A percentile compares a stretch with the other conserved stretches of the same genome.
phyloP scores from a whole-genome alignment of 371 early-diverging fungal species.

The Actinomortierella ambigua region DNA sequence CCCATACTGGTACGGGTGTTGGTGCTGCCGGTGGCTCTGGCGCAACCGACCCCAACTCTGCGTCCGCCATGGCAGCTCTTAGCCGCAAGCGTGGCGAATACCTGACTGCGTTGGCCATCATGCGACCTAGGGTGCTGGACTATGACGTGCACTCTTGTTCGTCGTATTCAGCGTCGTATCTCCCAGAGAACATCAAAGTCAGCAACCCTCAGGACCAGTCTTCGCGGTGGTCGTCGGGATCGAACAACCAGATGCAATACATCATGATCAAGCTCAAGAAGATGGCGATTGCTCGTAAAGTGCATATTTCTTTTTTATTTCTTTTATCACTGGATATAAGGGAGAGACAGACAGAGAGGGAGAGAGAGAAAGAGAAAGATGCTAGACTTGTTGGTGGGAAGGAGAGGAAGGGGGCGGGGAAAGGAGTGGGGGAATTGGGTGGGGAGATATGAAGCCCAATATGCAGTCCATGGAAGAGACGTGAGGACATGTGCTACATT shows the following conservation, averaged over 20 bases:
- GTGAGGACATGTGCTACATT: no score
- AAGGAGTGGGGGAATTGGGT: no score
- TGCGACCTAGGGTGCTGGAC: constrained; percentile 40
- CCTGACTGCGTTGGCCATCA: constrained; percentile 41
- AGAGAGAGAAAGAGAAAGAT: no score
- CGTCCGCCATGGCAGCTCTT: constrained; percentile 6
- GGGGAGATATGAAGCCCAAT: no score
- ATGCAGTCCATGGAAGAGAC: no score
- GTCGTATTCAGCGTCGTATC: constrained; percentile 76
- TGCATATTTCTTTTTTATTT: constrained; percentile 25
- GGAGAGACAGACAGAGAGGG: neutral
- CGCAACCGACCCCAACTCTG: neutral
- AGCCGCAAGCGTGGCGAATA: constrained; percentile 37
- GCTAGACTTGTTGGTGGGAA: no score
- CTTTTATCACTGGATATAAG: neutral
- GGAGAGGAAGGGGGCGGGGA: no score
- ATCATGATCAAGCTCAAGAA: constrained; percentile 76
- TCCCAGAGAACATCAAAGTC: constrained; percentile 77
- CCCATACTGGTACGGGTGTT: no score
- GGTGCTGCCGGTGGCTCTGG: no score
- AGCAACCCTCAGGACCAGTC: constrained; percentile 79
- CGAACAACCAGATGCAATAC: constrained; percentile 84
- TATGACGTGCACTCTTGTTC: constrained; percentile 71
- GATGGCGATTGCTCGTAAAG: constrained; percentile 77
- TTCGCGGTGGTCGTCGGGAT: constrained; percentile 85